Conservation (phyloP, 2,329 filamentous ascomycete genomes). For the Cyclaneusma minus region DNA sequence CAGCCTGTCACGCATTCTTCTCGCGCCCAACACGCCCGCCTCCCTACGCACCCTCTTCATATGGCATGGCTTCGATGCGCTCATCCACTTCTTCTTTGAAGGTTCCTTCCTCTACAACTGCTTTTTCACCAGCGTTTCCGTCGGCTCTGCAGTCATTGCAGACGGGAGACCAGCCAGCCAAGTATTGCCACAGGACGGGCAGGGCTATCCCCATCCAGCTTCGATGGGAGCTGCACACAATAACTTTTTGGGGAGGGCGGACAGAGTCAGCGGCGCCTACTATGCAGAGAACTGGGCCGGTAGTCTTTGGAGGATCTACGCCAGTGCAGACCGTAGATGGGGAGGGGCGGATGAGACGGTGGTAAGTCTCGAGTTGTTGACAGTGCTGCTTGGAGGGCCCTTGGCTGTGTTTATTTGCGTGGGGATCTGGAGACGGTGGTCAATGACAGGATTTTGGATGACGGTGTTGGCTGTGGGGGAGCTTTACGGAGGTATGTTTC, state of each 20-base stretch:
- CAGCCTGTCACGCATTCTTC: slow-evolving; percentile 26
- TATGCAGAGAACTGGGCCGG: slow-evolving; percentile 41
- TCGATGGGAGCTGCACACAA: slow-evolving; percentile 16
- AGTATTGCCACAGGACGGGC: no score
- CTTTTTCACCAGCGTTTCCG: slow-evolving; percentile 65
- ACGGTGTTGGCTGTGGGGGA: slow-evolving; percentile 49
- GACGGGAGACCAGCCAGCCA: no score
- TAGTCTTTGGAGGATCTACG: slow-evolving; percentile 54
- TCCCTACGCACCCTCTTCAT: slow-evolving; percentile 68
- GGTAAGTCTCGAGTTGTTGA: slow-evolving; percentile 49
- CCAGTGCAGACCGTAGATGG: slow-evolving; percentile 47
- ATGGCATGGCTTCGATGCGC: slow-evolving; percentile 87
- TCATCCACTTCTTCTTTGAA: slow-evolving; percentile 85
- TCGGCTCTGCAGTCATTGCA: no score
- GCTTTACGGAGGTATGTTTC: slow-evolving; percentile 41
- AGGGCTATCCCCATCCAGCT: no score
- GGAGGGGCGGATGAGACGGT: slow-evolving; percentile 45
- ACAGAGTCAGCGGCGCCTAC: slow-evolving; percentile 36
- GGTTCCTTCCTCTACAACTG: slow-evolving; percentile 87
- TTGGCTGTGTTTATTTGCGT: slow-evolving; percentile 44
- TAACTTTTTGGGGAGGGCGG: slow-evolving; percentile 33
- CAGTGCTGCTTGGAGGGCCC: slow-evolving; percentile 45
- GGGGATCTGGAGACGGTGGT: slow-evolving; percentile 37
- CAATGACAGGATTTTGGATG: slow-evolving; percentile 44
- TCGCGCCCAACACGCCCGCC: slow-evolving; percentile 35